Conservation (phyloP, 805 yeast genomes). For the Ogataea siamensis region DNA sequence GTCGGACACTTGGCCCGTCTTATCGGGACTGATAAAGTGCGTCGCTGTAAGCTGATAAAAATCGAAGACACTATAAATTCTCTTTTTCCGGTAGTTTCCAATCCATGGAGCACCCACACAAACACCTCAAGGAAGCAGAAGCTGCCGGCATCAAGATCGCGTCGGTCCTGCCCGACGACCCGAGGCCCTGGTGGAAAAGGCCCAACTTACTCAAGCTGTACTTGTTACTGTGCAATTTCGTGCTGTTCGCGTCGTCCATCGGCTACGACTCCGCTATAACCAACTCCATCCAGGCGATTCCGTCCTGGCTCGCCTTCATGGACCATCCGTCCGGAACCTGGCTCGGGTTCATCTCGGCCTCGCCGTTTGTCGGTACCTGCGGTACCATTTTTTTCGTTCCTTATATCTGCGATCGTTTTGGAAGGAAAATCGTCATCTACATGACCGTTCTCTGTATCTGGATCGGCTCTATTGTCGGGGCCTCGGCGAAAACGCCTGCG, state of each 20-base stretch:
- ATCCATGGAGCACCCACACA: slow-evolving; percentile 3
- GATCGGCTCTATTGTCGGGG: slow-evolving; percentile 21
- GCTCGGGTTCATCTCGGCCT: slow-evolving; percentile 22
- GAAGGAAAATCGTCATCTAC: slow-evolving; percentile 17
- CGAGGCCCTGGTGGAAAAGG: slow-evolving; percentile 20
- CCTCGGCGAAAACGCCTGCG: slow-evolving; percentile 19
- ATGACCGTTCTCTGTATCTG: slow-evolving; percentile 14
- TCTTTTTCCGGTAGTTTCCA: not conserved
- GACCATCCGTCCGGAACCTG: slow-evolving; percentile 19
- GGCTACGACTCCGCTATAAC: slow-evolving; percentile 24
- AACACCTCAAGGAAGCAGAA: slow-evolving; percentile 4
- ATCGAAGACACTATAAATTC: not conserved
- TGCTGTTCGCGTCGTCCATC: slow-evolving; percentile 20
- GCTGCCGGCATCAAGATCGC: slow-evolving; percentile 20
- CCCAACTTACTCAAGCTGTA: slow-evolving; percentile 19
- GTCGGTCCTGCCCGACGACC: slow-evolving; percentile 16
- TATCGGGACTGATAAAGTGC: slow-evolving; percentile 1
- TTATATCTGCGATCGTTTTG: slow-evolving; percentile 17
- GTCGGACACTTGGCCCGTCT: not conserved
- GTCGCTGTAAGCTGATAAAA: not conserved
- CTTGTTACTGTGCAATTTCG: slow-evolving; percentile 13
- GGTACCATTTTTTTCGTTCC: slow-evolving; percentile 20
- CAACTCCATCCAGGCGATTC: slow-evolving; percentile 20
- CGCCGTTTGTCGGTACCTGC: slow-evolving; percentile 22
- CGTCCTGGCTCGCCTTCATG: slow-evolving; percentile 19